These are phyloP conservation scores for Collybia mongolica DNA, from an alignment of 768 basidiomycete species.

Conservation along the genomic window DNA sequence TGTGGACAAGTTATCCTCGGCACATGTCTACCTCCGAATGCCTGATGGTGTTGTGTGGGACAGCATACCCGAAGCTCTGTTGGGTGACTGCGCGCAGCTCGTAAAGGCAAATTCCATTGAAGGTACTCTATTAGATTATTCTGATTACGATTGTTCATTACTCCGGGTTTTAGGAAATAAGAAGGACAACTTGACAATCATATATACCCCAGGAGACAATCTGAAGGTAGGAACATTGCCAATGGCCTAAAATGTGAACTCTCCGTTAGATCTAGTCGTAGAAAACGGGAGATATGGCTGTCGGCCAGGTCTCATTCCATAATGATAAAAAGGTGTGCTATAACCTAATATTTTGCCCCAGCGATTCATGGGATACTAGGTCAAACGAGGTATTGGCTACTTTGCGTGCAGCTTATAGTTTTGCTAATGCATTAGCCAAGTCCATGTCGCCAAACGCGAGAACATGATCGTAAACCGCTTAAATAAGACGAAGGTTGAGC, in stretches of 20 bases:
- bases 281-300: slow-evolving; percentile 99
- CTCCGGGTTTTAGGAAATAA: slow-evolving; percentile 76
- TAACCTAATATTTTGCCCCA: neutral
- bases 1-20: slow-evolving; percentile 96
- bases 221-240: slow-evolving; percentile 62
- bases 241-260: neutral
- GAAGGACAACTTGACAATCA: slow-evolving; percentile 89
- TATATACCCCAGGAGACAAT: slow-evolving; percentile 92
- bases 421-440: slow-evolving; percentile 31
- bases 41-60: slow-evolving; percentile 85
- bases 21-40: slow-evolving; percentile 95
- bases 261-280: slow-evolving; percentile 23
- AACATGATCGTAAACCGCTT: slow-evolving; percentile 90
- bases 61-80: slow-evolving; percentile 71
- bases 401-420: neutral
- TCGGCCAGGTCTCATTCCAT: slow-evolving; percentile 95
- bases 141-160: slow-evolving; percentile 1
- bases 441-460: slow-evolving; percentile 77
- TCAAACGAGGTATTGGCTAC: slow-evolving; percentile 64
- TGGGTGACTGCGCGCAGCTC: slow-evolving; percentile 88
- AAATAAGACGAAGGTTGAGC: slow-evolving; percentile 89
- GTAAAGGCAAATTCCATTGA: slow-evolving; percentile 99
- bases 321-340: slow-evolving; percentile 74
- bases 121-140: slow-evolving; percentile 41
- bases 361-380: slow-evolving; percentile 36